phyloP scores from a whole-genome alignment of 108 stramenopile species.

The Fragilaria radians region DNA sequence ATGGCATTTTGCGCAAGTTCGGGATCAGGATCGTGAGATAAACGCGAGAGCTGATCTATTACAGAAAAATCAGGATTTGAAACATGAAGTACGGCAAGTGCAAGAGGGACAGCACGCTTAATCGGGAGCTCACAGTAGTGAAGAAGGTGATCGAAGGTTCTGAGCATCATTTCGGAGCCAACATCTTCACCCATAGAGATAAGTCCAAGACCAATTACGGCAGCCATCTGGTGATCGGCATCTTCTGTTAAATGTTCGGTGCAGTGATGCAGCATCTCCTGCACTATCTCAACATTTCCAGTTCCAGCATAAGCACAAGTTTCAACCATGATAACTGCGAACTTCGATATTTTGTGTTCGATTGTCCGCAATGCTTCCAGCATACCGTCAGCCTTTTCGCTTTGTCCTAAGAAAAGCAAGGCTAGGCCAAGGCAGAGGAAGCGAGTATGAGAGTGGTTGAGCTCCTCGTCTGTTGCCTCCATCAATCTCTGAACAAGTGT shows the following conservation, averaged over 20 bases:
- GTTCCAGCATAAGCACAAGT: conserved; percentile 97
- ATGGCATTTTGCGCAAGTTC: conserved; percentile 95
- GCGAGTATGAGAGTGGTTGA: conserved; percentile 88
- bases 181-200: conserved; percentile 98
- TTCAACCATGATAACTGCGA: conserved; percentile 86
- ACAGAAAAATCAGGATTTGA: conserved; percentile 96
- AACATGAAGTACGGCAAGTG: conserved; percentile 87
- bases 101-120: conserved; percentile 95
- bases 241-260: conserved; percentile 94
- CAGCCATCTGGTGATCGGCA: conserved; percentile 92
- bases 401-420: conserved; percentile 92
- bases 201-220: conserved; percentile 92
- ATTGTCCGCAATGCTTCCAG: conserved; percentile 93
- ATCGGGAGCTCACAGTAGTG: conserved; percentile 98
- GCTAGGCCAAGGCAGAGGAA: conserved; percentile 95
- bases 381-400: conserved; percentile 97
- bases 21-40: conserved; percentile 96
- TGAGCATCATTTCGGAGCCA: conserved; percentile 96
- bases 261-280: conserved; percentile 97
- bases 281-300: conserved; percentile 96
- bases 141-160: conserved; percentile 97
- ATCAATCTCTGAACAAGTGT: conserved; percentile 95
- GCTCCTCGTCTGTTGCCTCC: conserved; percentile 97
- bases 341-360: conserved; percentile 93
- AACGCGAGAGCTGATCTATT: conserved; percentile 94